Conservation (phyloP, 108 stramenopile species). For the Mayamaea pseudoterrestris region DNA sequence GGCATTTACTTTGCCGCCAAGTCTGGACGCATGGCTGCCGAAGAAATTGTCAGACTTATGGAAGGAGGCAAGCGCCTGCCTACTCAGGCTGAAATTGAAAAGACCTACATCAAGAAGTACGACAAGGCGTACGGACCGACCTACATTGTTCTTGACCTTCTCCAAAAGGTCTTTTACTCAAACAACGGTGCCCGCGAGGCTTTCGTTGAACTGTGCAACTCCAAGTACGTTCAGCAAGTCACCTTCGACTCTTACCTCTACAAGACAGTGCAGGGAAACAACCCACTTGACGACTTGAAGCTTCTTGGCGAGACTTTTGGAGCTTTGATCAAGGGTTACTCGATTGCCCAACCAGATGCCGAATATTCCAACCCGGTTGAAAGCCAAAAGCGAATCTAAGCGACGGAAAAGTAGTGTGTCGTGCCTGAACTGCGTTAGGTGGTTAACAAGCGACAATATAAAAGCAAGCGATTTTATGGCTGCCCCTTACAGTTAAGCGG, state of each 20-base stretch:
- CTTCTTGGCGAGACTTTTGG: conserved; percentile 93
- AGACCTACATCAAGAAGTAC: conserved; percentile 90
- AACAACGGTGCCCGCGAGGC: conserved; percentile 98
- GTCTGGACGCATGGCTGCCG: conserved; percentile 95
- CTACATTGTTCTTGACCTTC: conserved; percentile 92
- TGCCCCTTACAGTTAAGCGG: too few relatives aligned
- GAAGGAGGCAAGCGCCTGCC: conserved; percentile 79
- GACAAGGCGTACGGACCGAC: conserved; percentile 90
- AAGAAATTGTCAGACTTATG: conserved; percentile 88
- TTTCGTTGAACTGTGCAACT: conserved; percentile 95
- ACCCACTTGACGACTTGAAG: conserved; percentile 94
- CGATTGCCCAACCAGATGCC: conserved; percentile 88
- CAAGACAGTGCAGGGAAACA: conserved; percentile 96
- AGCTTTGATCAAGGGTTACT: conserved; percentile 89
- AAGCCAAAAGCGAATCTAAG: conserved; percentile 89
- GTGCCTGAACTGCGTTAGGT: too few relatives aligned
- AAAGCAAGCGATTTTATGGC: too few relatives aligned
- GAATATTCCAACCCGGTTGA: conserved; percentile 94
- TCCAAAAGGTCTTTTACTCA: conserved; percentile 96
- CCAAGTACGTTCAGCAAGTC: conserved; percentile 96
- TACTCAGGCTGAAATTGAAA: conserved; percentile 83
- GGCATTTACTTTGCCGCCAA: conserved; percentile 98
- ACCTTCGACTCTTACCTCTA: conserved; percentile 98
- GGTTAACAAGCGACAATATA: too few relatives aligned
- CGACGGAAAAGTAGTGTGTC: too few relatives aligned